Evolutionary conservation across 495 filamentous ascomycete species (phyloP), one percentile per base, ranked within the genome.

Genomic region (Trichoderma orchidacearum): DNA sequence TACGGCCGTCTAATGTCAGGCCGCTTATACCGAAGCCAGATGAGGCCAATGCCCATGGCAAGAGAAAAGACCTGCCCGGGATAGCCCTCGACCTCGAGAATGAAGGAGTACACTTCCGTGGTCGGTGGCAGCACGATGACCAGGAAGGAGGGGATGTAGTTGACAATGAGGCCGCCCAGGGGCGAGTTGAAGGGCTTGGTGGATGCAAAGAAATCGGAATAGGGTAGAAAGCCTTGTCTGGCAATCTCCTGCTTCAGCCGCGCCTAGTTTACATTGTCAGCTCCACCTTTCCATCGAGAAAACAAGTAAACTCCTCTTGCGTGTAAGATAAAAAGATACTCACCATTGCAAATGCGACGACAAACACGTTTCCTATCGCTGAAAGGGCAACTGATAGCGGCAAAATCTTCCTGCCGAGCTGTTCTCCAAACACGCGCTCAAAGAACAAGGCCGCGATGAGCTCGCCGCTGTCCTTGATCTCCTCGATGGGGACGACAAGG

Each of bases 321-420:
- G 38, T 17, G 12, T 8, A 2, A 17, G 9, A 23, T 27, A 54
- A 34, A 53, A 38, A 23, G 50, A 58, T 9, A 63, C 69, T 51
- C 70, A 85, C 82, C 59, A 81, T 58, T 7, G 79, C 69, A 64
- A 85, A 89, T 7, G 84, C 85, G 6, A 87, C 85, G 1, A 88
- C 84, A 83, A 90, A 87, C 1, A 89, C 83, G 64, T 89, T 89
- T 0, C 86, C 86, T 0, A 76, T 80, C 0, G 82, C 85, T 0
- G 82, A 86, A 15, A 83, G 68, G 0, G 85, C 85, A 51, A 90
- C 78, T 12, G 82, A 78, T 9, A 86, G 61, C 3, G 84, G 81
- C 18, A 88, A 68, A 17, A 88, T 63, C 18, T 67, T 70, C 29
- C 70, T 76, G 1, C 85, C 85, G 18, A 83, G 56, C 7, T 70